Evolutionary conservation across 1,139 yeast genomes (phyloP).

Genomic region (Taphrina communis): DNA sequence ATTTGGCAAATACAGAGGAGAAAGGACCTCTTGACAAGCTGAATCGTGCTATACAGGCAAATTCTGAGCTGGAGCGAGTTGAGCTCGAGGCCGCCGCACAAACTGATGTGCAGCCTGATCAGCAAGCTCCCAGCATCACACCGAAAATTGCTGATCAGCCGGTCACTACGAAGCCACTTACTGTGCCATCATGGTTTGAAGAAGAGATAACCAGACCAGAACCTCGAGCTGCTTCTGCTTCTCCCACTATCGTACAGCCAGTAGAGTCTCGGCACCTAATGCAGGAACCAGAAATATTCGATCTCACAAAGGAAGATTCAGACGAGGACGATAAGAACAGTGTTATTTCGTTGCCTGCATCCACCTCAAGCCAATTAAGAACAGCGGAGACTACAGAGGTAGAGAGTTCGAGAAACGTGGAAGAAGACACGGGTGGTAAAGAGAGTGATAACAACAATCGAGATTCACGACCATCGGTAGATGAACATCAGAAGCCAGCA

Average conservation of each 20-base stretch:
- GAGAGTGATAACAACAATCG: neutral
- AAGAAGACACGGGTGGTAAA: neutral
- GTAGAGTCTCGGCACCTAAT: neutral
- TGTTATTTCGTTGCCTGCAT: slow-evolving; percentile 32
- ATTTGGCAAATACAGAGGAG: neutral
- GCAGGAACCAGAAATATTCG: neutral
- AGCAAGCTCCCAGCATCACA: neutral
- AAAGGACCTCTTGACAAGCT: slow-evolving; percentile 9
- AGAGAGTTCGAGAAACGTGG: neutral
- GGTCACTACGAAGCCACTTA: neutral
- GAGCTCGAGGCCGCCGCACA: neutral
- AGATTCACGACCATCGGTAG: neutral
- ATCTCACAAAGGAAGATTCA: slow-evolving; percentile 5
- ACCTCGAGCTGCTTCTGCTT: slow-evolving; percentile 11
- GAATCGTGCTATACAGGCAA: slow-evolving; percentile 14
- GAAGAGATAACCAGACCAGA: slow-evolving; percentile 16
- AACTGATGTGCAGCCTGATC: slow-evolving; percentile 4
- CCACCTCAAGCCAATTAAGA: neutral
- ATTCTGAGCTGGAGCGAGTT: slow-evolving; percentile 15
- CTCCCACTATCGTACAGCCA: neutral
- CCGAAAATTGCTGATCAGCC: neutral
- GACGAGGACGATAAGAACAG: slow-evolving; percentile 45
- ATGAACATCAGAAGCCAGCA: neutral
- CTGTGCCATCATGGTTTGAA: slow-evolving; percentile 28
- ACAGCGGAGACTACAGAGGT: neutral